Evolutionary conservation across 208 protist species (phyloP).

Genomic region (Kentomonas sorsogonicus): DNA sequence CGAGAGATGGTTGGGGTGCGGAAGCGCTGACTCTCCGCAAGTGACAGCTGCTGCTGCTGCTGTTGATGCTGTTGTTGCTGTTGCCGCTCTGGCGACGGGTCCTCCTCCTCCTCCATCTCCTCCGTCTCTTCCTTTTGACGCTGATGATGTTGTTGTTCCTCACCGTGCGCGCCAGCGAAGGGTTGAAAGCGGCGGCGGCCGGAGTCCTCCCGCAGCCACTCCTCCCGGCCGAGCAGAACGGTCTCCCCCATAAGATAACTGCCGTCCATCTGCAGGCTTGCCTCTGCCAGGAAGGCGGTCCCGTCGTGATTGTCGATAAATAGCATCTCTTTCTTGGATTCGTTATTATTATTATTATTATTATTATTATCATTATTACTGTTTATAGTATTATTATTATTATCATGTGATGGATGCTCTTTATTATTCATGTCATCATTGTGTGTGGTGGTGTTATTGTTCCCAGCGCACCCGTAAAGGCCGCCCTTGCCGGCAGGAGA

Average conservation of each 20-base stretch:
- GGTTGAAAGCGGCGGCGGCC: neutral
- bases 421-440: too few species aligned
- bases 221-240: slow-evolving; percentile 28
- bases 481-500: too few species aligned
- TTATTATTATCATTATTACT: too few species aligned
- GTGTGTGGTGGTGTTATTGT: too few species aligned
- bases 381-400: too few species aligned
- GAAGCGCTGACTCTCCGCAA: too few species aligned
- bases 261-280: slow-evolving; percentile 33
- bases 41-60: too few species aligned
- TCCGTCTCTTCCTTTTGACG: slow-evolving; percentile 6
- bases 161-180: neutral
- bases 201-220: neutral
- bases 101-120: slow-evolving; percentile 4
- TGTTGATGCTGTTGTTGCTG: too few species aligned
- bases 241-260: slow-evolving; percentile 42
- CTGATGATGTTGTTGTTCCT: neutral
- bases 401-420: too few species aligned
- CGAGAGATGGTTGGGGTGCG: too few species aligned
- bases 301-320: slow-evolving; percentile 61
- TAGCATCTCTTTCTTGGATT: slow-evolving; percentile 22
- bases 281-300: slow-evolving; percentile 47
- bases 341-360: neutral
- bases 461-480: too few species aligned
- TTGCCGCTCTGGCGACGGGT: neutral